phyloP scores from a whole-genome alignment of 1,284 basidiomycete species.

The Ceratobasidium sp. region DNA sequence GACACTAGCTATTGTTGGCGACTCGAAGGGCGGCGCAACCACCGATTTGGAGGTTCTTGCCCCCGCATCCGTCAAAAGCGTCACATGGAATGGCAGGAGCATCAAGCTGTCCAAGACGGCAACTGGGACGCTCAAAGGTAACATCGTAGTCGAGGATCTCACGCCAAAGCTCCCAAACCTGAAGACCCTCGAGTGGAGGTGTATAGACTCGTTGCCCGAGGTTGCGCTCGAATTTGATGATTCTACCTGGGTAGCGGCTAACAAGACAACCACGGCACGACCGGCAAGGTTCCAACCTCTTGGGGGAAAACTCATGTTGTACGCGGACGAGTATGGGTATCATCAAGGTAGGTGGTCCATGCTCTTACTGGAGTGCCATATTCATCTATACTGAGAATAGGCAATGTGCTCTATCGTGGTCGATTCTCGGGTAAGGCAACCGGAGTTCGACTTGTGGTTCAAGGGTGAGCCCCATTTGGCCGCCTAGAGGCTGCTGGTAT shows the following conservation, averaged over 20 bases:
- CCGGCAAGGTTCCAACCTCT: conserved; percentile 58
- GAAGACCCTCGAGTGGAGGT: conserved; percentile 59
- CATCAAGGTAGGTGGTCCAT: conserved; percentile 54
- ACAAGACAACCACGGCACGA: conserved; percentile 61
- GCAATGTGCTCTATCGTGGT: conserved; percentile 60
- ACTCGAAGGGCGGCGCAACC: conserved; percentile 29
- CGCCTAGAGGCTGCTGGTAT: background rate
- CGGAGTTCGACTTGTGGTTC: conserved; percentile 61
- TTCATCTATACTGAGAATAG: conserved; percentile 35
- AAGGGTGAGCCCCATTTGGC: conserved; percentile 57
- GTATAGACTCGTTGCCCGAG: conserved; percentile 62
- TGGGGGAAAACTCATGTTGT: conserved; percentile 59
- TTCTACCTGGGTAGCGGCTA: conserved; percentile 59
- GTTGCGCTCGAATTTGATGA: conserved; percentile 58
- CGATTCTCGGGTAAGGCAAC: conserved; percentile 60
- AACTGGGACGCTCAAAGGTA: conserved; percentile 38
- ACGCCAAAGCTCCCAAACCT: conserved; percentile 55
- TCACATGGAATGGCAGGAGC: conserved; percentile 51
- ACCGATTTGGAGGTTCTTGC: conserved; percentile 47
- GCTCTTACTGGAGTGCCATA: background rate
- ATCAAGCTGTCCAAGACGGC: conserved; percentile 32
- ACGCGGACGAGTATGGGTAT: conserved; percentile 62
- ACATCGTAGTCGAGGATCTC: conserved; percentile 49
- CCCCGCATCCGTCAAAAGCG: conserved; percentile 35
- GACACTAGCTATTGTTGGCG: conserved; percentile 42